Conservation (phyloP, 495 filamentous ascomycete species). For the Daldinia concentrica region DNA sequence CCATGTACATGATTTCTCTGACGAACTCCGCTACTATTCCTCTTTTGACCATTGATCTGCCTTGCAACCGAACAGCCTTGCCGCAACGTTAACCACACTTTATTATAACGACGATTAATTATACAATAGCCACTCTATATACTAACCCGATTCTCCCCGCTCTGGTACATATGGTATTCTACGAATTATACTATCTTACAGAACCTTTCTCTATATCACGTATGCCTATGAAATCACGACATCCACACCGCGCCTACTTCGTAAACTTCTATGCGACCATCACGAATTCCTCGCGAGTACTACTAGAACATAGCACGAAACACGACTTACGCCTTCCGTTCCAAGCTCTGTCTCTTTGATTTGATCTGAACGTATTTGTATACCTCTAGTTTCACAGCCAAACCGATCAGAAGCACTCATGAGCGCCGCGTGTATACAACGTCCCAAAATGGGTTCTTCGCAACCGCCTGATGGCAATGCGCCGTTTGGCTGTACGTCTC, state of each 20-base stretch:
- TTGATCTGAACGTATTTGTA: conserved; percentile 14
- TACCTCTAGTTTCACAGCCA: conserved; percentile 11
- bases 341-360: not conserved
- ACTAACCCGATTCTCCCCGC: conserved; percentile 33
- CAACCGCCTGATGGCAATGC: conserved; percentile 51
- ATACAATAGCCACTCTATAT: conserved; percentile 13
- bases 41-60: conserved; percentile 36
- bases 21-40: conserved; percentile 38
- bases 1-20: conserved; percentile 27
- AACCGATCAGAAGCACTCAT: conserved; percentile 50
- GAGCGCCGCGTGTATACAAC: conserved; percentile 54
- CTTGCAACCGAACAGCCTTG: conserved; percentile 36
- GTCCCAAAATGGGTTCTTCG: conserved; percentile 59
- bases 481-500: conserved; percentile 70
- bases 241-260: conserved; percentile 3
- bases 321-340: conserved; percentile 10
- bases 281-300: conserved; percentile 9
- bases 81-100: conserved; percentile 23
- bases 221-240: conserved; percentile 24
- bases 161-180: conserved; percentile 22
- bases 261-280: conserved; percentile 21
- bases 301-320: conserved; percentile 25
- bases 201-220: conserved; percentile 17
- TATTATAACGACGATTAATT: conserved; percentile 35
- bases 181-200: conserved; percentile 18